Evolutionary conservation across 805 yeast species (phyloP).

Genomic region (Vanderwaltozyma tropicalis): DNA sequence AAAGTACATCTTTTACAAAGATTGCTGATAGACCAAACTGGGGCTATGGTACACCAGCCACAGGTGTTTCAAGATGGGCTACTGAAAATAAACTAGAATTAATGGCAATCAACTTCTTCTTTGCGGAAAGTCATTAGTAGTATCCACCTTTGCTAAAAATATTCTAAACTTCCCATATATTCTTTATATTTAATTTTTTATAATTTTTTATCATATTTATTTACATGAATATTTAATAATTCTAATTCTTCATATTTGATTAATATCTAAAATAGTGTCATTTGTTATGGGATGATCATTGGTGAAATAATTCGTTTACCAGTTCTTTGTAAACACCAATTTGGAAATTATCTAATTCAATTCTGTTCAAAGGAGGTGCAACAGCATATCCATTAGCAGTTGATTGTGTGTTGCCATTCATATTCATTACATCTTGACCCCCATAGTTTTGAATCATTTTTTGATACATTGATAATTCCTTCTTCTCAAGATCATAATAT

Average conservation of each 20-base stretch:
- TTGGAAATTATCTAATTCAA: constrained; percentile 28
- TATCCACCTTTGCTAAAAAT: too few relatives aligned
- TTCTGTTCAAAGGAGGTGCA: constrained; percentile 23
- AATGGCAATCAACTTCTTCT: constrained; percentile 72
- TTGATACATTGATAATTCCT: constrained; percentile 26
- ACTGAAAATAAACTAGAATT: constrained; percentile 50
- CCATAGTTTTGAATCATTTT: constrained; percentile 27
- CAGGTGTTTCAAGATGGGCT: constrained; percentile 72
- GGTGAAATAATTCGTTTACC: constrained; percentile 20
- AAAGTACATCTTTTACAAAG: constrained; percentile 15
- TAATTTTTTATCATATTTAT: background rate
- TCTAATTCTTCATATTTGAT: too few relatives aligned
- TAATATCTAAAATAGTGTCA: too few relatives aligned
- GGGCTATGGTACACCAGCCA: constrained; percentile 79
- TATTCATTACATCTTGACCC: constrained; percentile 18
- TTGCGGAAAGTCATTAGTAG: constrained; percentile 55
- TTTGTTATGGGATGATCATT: too few relatives aligned
- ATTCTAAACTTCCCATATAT: background rate
- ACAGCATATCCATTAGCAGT: background rate
- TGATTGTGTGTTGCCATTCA: constrained; percentile 7
- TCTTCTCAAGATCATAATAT: constrained; percentile 23
- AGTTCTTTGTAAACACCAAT: constrained; percentile 29
- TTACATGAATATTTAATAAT: background rate
- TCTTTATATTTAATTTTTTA: background rate
- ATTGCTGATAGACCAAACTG: constrained; percentile 35